A percentile compares a stretch with the other conserved stretches of the same genome.
Conservation (phyloP, 176 grass and related monocot genomes). For the Elymus sibiricus region DNA sequence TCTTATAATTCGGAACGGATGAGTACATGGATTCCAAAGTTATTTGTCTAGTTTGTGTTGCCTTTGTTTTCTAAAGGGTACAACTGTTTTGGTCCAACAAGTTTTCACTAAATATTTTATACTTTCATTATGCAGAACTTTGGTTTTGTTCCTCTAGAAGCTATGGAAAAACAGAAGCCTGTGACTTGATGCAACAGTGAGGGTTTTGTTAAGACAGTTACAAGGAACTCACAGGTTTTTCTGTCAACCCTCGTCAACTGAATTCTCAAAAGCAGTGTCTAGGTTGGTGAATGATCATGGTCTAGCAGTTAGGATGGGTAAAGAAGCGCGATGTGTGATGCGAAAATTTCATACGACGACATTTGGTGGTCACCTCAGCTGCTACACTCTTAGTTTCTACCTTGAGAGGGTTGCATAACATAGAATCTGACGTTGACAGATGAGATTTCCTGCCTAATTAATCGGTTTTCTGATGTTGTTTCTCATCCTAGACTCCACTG, state of each 20-base stretch:
- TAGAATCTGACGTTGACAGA: background rate
- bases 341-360: conserved; percentile 32
- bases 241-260: too few species aligned
- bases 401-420: conserved; percentile 35
- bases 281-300: conserved; percentile 41
- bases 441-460: background rate
- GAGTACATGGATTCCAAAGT: background rate
- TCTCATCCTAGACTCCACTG: background rate
- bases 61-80: background rate
- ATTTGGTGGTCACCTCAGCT: conserved; percentile 35
- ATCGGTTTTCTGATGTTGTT: background rate
- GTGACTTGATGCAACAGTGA: conserved; percentile 57
- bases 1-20: too few species aligned
- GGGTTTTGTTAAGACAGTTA: conserved; percentile 35
- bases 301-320: conserved; percentile 45
- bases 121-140: conserved; percentile 40
- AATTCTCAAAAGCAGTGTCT: conserved; percentile 42
- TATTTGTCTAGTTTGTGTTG: background rate
- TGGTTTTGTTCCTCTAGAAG: conserved; percentile 53
- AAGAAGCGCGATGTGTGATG: conserved; percentile 35
- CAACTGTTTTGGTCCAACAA: background rate
- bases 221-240: conserved; percentile 28
- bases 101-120: background rate
- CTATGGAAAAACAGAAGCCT: background rate
- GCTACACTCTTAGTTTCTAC: conserved; percentile 29